These are phyloP conservation scores for Penicillium ucsense DNA, from an alignment of 495 filamentous ascomycete species.

Conservation along the genomic window DNA sequence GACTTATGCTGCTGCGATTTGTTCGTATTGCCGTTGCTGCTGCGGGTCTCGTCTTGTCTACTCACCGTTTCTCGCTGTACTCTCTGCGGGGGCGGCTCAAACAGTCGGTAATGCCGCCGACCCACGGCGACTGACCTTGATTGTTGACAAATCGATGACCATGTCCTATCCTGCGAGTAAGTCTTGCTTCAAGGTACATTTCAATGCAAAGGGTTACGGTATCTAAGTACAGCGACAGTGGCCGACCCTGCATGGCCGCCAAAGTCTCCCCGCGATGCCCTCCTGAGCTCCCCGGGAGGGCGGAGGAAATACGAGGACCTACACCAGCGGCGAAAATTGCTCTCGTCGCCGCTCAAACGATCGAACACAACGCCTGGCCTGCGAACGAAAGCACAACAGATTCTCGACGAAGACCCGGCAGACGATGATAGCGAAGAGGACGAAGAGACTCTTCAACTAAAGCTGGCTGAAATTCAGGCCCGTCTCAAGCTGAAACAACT, in stretches of 20 bases:
- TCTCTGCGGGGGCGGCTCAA: conserved; percentile 10
- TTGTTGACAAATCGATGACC: neutral
- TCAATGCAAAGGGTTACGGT: neutral
- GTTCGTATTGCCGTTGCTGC: neutral
- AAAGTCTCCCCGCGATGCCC: conserved; percentile 72
- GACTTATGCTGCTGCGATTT: neutral
- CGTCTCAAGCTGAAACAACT: conserved; percentile 82
- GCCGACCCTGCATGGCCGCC: conserved; percentile 70
- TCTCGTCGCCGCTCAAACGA: conserved; percentile 54
- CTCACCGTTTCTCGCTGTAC: neutral
- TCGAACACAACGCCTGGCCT: conserved; percentile 32
- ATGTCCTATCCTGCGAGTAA: conserved; percentile 1
- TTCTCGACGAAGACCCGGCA: conserved; percentile 29
- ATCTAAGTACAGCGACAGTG: conserved; percentile 14
- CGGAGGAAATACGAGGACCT: conserved; percentile 59
- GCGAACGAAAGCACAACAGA: conserved; percentile 21
- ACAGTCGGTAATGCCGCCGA: conserved; percentile 13
- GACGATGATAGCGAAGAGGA: conserved; percentile 54
- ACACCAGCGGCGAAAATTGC: conserved; percentile 50
- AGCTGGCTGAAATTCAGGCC: conserved; percentile 78
- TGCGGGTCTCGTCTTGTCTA: neutral
- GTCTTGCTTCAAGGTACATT: neutral
- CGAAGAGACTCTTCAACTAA: conserved; percentile 76
- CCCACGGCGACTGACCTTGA: conserved; percentile 1
- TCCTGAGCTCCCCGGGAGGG: conserved; percentile 72